These are phyloP conservation scores for Boletus tylopilopsis DNA, from an alignment of 768 basidiomycete genomes.

Conservation along the genomic window DNA sequence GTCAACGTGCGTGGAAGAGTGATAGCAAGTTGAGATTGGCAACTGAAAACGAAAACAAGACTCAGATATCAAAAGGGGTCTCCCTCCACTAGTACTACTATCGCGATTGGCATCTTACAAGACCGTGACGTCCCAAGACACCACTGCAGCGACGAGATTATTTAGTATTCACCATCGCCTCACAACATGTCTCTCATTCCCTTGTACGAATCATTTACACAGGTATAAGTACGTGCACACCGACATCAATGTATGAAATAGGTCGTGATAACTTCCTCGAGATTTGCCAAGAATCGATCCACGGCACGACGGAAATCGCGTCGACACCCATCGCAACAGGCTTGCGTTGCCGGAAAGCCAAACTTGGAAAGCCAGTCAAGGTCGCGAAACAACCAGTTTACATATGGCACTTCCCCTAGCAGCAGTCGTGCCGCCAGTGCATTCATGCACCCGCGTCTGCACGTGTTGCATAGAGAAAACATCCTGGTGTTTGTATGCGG, in stretches of 20 bases:
- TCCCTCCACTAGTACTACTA: no score
- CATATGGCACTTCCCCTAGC: slow-evolving; percentile 12
- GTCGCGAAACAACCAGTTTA: slow-evolving; percentile 22
- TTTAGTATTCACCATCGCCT: no score
- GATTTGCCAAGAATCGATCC: not conserved
- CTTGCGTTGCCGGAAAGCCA: no score
- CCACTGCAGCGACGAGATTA: no score
- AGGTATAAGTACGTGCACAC: no score
- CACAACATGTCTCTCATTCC: no score
- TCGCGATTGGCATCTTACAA: no score
- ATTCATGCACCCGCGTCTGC: slow-evolving; percentile 1
- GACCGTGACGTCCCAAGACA: no score
- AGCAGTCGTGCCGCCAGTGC: slow-evolving; percentile 5
- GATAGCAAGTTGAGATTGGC: not conserved
- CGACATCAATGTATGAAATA: slow-evolving; percentile 16
- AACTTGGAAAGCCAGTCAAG: slow-evolving; percentile 13
- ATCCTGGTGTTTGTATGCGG: not conserved
- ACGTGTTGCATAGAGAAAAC: slow-evolving; percentile 4
- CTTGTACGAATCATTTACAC: no score
- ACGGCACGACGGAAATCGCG: not conserved
- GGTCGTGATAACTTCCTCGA: slow-evolving; percentile 9
- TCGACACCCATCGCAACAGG: not conserved
- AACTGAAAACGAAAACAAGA: not conserved
- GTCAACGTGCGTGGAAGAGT: not conserved
- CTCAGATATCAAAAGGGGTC: no score